Conservation (phyloP, 352 stramenopile species). For the Pythium rishiriense region DNA sequence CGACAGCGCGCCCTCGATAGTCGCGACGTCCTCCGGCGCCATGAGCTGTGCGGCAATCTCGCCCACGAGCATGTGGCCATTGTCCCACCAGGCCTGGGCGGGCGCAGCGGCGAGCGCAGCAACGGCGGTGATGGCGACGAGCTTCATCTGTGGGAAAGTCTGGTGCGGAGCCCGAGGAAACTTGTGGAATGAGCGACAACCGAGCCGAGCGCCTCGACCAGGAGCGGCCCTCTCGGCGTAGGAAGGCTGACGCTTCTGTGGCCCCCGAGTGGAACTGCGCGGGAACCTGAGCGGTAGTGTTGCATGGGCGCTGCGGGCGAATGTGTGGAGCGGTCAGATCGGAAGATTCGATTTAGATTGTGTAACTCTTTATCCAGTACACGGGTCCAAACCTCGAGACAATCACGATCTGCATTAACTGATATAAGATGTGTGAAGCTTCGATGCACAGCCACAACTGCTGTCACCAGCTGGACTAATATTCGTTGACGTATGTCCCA, state of each 20-base stretch:
- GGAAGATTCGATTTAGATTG: background rate
- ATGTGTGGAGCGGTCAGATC: background rate
- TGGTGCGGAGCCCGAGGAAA: conserved; percentile 9
- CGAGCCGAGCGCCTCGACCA: background rate
- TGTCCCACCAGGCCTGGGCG: conserved; percentile 36
- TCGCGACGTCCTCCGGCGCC: conserved; percentile 24
- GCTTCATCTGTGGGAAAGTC: conserved; percentile 5
- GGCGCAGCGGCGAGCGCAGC: conserved; percentile 9
- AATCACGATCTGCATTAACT: too few relatives aligned
- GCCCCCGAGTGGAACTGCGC: background rate
- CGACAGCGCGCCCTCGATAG: conserved; percentile 29
- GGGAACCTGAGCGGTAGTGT: background rate
- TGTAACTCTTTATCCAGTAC: too few relatives aligned
- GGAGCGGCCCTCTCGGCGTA: background rate
- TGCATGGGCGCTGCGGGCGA: background rate
- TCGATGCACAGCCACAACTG: background rate
- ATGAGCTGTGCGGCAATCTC: conserved; percentile 36
- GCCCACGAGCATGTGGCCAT: conserved; percentile 37
- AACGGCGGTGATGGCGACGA: conserved; percentile 2
- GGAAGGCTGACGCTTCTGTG: too few relatives aligned
- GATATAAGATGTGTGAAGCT: too few relatives aligned
- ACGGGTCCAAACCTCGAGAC: too few relatives aligned
- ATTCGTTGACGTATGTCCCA: background rate
- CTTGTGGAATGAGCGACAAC: conserved; percentile 8
- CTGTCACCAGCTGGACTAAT: background rate